Evolutionary conservation across 371 early-diverging fungal species (phyloP).

Genomic region (Mortierella sp.): DNA sequence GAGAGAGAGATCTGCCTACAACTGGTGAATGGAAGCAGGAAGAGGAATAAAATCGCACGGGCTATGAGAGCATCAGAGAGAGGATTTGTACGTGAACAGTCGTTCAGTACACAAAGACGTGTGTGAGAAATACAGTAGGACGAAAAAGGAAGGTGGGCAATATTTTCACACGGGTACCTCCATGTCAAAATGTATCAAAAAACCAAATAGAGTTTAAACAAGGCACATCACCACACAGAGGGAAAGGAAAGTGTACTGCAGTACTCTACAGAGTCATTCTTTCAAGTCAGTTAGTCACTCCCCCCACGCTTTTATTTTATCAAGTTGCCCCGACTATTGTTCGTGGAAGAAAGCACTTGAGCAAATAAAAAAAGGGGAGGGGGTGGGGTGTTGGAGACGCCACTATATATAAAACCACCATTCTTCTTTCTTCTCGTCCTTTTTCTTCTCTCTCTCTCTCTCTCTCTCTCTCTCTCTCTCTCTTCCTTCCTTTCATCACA

Average conservation of each 20-base stretch:
- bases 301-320: not conserved
- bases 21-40: no score
- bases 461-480: not conserved
- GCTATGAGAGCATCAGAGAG: no score
- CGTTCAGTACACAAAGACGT: not conserved
- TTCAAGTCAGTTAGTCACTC: not conserved
- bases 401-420: not conserved
- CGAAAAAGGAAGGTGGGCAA: slow-evolving; percentile 21
- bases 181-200: not conserved
- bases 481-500: not conserved
- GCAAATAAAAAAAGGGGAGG: no score
- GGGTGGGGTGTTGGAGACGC: no score
- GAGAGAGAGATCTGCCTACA: no score
- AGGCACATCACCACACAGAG: not conserved
- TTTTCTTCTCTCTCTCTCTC: not conserved
- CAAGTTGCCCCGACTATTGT: no score
- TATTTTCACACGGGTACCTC: slow-evolving; percentile 25
- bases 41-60: no score
- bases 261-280: no score
- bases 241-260: no score
- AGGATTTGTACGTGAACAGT: not conserved
- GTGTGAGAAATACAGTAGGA: not conserved
- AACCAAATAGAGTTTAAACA: slow-evolving; percentile 1
- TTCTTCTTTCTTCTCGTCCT: not conserved
- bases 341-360: no score